Evolutionary conservation across 208 protist genomes (phyloP), one percentile per base, ranked within the genome.

Genomic region (Crithidia brevicula): DNA sequence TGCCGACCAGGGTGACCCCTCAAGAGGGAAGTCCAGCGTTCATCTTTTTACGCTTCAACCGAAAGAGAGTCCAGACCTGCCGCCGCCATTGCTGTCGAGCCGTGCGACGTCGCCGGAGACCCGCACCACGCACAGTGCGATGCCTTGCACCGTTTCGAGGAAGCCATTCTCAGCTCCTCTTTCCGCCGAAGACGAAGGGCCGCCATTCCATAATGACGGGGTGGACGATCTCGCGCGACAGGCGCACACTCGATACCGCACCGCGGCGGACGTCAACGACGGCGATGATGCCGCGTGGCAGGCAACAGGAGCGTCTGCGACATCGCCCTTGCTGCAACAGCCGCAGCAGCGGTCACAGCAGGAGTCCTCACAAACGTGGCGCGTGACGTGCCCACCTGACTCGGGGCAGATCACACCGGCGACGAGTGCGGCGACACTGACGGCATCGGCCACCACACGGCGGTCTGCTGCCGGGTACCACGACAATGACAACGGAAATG

Each of bases 361-460:
- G 53, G 34, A 43, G 3, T 36, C 53, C 0, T 50, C 57, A 28
- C 43, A 6, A n/a, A n/a, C 13, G 57, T 63, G 57, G 57, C 43
- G 30, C 9, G 61, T 38, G 38, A 70, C 70, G 27, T 70, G 70
- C 22, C 70, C 63, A 18, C 54, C 62, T 0, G 70, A 76, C 56
- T 70, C 62, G 3, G 61, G 52, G 13, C 16, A 58, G 0, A 28
- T 43, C 53, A 75, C 69, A 0, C 61, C 59, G 2, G 36, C 33
- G 5, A 30, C 45, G 18, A 68, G 61, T 23, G 46, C 56, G 7
- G 69, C n/a, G 3, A 52, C 49, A 18, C 43, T 43, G 16, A 63
- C 51, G 4, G 52, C 50, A 10, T 63, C 59, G 0, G 25, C 22
- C 23, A 62, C 60, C 25, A 54, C 67, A 22, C 42, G 43, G 3